Evolutionary conservation across 176 grass and related monocot species (phyloP), one percentile per base, ranked within the genome.

Genomic region (Ampelocalamus luodianensis): DNA sequence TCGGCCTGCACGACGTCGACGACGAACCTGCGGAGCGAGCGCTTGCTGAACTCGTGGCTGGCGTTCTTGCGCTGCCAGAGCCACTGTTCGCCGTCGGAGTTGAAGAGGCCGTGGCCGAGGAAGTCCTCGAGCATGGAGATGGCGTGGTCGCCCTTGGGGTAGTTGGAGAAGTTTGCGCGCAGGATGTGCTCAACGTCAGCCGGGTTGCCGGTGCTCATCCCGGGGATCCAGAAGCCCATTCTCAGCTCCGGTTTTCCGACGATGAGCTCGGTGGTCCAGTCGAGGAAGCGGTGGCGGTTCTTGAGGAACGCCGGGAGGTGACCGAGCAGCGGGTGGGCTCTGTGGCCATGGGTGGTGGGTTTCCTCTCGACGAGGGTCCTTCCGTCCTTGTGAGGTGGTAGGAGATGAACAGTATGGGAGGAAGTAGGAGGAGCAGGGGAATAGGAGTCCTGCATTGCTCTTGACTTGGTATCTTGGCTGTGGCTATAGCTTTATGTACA

Each of bases 61-160:
- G 82, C 66, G 46, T 69, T 68, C 67, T 85, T 89, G 36, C 82
- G 87, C 75, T 89, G 87, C 74, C 65, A 77, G 54, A 50, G 71
- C 87, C 85, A 87, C 18, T 68, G 76, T 17, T 72, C 65, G 26
- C 78, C 85, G 46, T 87, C 79, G 23, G 78, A 81, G 46, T 76
- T 78, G 60, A 89, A 82, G 75, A 89, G 68, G 59, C 74, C 67
- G 10, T 37, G 34, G 62, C 82, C 87, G 50, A 88, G 76, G 45
- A 88, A 83, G 55, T 83, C 72, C 39, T 22, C 15, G 11, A 87
- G 77, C 68, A 60, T 70, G 53, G 76, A 79, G 39, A 56, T 62
- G 51, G 65, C 37, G 69, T 58, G 39, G 10, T 56, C 42, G 14
- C 81, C 81, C 48, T 84, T 84, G 34, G 81, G 81, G 0, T 84